Percentiles rank a stretch among this genome's conserved stretches.
Evolutionary conservation across 2,329 filamentous ascomycete species (phyloP).

Genomic region (Waltergamsia citrina): DNA sequence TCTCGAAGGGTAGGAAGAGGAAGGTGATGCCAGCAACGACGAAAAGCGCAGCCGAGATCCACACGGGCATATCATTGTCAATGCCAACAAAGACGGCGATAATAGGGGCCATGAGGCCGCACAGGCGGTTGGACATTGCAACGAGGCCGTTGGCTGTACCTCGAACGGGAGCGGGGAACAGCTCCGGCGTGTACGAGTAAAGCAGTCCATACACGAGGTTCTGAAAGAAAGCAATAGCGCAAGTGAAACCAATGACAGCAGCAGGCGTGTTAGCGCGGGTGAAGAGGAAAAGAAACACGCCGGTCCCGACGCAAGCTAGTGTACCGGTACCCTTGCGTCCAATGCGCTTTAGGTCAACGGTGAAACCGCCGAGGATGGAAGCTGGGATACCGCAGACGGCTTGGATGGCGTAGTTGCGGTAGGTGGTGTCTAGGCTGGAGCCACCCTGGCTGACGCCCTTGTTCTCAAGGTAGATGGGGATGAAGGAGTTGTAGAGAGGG

Average conservation of each 20-base stretch:
- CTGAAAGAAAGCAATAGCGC: conserved; percentile 13
- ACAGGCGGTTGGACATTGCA: conserved; percentile 22
- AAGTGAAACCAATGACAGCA: conserved; percentile 10
- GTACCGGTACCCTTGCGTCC: conserved; percentile 11
- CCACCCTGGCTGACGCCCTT: conserved; percentile 10
- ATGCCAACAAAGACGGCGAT: conserved; percentile 31
- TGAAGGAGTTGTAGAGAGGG: conserved; percentile 43
- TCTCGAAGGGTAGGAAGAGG: conserved; percentile 32
- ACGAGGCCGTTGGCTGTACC: conserved; percentile 41
- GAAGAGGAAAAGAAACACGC: conserved; percentile 11
- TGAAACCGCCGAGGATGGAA: conserved; percentile 10
- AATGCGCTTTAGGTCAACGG: conserved; percentile 10
- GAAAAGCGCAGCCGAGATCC: conserved; percentile 32
- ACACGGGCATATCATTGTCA: conserved; percentile 28
- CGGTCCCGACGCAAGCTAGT: conserved; percentile 9
- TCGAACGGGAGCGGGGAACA: conserved; percentile 42
- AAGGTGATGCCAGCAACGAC: conserved; percentile 29
- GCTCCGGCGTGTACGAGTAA: conserved; percentile 37
- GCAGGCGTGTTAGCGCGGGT: conserved; percentile 4
- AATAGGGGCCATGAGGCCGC: conserved; percentile 29
- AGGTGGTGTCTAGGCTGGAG: conserved; percentile 4
- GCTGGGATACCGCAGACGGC: conserved; percentile 12
- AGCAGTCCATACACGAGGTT: conserved; percentile 11
- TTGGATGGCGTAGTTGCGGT: conserved; percentile 13
- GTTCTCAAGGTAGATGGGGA: conserved; percentile 17